Evolutionary conservation across 2,329 filamentous ascomycete genomes (phyloP), one percentile per base, ranked within the genome.

Genomic region (Penicillium fuscoglaucum): DNA sequence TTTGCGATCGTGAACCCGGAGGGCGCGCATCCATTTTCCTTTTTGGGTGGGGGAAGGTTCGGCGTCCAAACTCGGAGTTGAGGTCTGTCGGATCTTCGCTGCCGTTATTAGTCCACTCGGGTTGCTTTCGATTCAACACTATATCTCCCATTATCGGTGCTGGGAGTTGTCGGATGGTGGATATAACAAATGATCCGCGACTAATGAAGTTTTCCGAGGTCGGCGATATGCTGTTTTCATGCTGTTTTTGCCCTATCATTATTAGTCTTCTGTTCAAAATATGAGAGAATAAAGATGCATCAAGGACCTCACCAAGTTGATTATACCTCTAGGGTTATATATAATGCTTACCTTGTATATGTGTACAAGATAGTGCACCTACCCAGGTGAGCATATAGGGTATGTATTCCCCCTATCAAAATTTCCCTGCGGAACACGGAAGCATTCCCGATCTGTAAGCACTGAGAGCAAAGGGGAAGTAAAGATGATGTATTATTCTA

Each of bases 391-490:
- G 7, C n/a, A 48, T 3, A 24, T 24, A 33, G 4, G 19, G 29
- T 35, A 48, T 24, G 19, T 48, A 21, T 17, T 8, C 28, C 6
- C 4, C 10, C 2, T 6, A 10, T 5, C 1, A 9, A 9, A n/a
- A 17, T 35, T 48, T 33, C 19, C 46, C 46, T 31, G 46, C 54
- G 54, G 54, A 44, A 3, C 17, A 17, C 54, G 54, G 54, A 41
- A 52, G 29, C 17, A 19, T 29, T 29, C n/a, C 54, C 47, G 54
- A 52, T 56, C 47, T n/a, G n/a, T n/a, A n/a, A n/a, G n/a, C n/a
- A n/a, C n/a, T n/a, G n/a, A n/a, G n/a, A n/a, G n/a, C n/a, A n/a
- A n/a, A n/a, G n/a, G n/a, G n/a, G n/a, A n/a, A n/a, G n/a, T n/a
- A n/a, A n/a, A n/a, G n/a, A n/a, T n/a, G n/a, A n/a, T n/a, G n/a